phyloP scores from a whole-genome alignment of 192 early-diverging fungal species.

The Geranomyces variabilis region DNA sequence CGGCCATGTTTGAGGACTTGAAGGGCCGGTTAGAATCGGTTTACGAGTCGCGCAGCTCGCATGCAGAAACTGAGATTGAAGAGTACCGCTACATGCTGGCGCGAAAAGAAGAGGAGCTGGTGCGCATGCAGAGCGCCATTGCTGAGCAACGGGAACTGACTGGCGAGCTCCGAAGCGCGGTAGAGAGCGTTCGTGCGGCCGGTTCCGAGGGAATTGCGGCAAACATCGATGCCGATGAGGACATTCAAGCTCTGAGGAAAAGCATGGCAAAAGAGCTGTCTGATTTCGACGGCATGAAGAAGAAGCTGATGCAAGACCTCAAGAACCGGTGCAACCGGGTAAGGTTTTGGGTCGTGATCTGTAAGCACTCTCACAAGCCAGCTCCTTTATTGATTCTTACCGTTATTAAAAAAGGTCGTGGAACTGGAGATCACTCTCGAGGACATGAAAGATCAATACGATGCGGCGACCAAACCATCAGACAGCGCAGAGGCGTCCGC shows the following conservation, averaged over 20 bases:
- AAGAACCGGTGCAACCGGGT: conserved; percentile 98
- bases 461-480: conserved; percentile 79
- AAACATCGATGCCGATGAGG: conserved; percentile 65
- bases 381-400: no score
- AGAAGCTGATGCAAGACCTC: conserved; percentile 96
- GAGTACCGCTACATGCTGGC: conserved; percentile 70
- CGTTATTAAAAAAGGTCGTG: conserved; percentile 57
- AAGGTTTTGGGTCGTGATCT: neutral
- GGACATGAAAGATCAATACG: conserved; percentile 93
- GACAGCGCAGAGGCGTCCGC: conserved; percentile 60
- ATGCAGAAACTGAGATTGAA: conserved; percentile 69
- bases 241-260: conserved; percentile 58
- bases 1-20: conserved; percentile 60
- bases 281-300: conserved; percentile 98
- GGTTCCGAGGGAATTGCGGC: conserved; percentile 66
- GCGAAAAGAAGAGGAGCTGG: conserved; percentile 56
- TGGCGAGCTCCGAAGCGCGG: conserved; percentile 63
- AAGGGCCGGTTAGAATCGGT: conserved; percentile 40
- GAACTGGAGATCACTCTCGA: conserved; percentile 97
- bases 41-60: conserved; percentile 12
- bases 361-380: no score
- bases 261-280: conserved; percentile 79
- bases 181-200: conserved; percentile 41
- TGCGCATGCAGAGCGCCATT: conserved; percentile 37
- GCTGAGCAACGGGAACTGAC: conserved; percentile 60